Conservation (phyloP, 208 protist species). For the Acanthamoeba royreba region DNA sequence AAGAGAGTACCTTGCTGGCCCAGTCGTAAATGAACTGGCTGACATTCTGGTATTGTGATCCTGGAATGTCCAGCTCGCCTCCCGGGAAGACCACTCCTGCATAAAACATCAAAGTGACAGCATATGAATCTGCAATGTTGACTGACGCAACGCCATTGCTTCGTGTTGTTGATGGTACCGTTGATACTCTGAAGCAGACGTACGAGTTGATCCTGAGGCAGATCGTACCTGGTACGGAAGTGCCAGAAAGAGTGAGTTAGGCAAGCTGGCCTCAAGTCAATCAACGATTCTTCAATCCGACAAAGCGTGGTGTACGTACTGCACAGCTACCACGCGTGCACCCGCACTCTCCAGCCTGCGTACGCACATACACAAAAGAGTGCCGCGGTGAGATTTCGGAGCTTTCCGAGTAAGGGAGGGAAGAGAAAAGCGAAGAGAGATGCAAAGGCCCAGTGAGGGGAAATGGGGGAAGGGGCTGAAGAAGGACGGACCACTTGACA, state of each 20-base stretch:
- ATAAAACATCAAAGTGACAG: background rate
- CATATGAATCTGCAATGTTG: background rate
- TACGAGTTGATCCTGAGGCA: background rate
- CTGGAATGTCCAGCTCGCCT: background rate
- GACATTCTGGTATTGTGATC: background rate
- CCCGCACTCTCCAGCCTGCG: background rate
- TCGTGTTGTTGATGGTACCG: background rate
- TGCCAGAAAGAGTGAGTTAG: too few species aligned
- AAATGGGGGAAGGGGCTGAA: background rate
- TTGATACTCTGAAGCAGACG: background rate
- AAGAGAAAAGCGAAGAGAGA: background rate
- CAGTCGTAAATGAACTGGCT: slow-evolving; percentile 2
- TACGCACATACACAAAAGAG: background rate
- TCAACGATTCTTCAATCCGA: background rate
- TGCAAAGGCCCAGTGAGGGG: background rate
- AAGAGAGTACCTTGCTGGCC: background rate
- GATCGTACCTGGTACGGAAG: background rate
- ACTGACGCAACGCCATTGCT: background rate
- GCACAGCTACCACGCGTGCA: background rate
- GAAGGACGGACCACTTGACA: background rate
- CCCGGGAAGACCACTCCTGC: background rate
- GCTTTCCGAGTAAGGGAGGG: too few species aligned
- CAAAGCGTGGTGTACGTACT: background rate
- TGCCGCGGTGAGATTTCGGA: too few species aligned
- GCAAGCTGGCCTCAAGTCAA: too few species aligned